Conservation (phyloP, 78 protist species). For the Dictyostelium brefeldianum region DNA sequence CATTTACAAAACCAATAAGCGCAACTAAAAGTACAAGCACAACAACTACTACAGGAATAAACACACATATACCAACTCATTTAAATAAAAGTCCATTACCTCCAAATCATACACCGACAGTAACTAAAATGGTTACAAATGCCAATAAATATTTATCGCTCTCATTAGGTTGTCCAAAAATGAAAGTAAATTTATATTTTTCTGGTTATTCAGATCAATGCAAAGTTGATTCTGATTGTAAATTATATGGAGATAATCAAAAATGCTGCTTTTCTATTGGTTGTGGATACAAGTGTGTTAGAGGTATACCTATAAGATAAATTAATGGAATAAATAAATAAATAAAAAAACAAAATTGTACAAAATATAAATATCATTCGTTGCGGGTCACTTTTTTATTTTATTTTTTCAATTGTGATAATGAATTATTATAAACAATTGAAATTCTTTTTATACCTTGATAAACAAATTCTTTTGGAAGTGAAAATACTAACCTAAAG, state of each 20-base stretch:
- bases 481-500: conserved; percentile 16
- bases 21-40: neutral
- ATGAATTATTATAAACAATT: neutral
- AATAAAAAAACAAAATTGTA: no score
- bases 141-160: neutral
- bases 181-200: neutral
- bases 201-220: neutral
- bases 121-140: neutral
- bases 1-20: neutral
- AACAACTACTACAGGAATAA: neutral
- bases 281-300: neutral
- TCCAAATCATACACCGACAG: neutral
- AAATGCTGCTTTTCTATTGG: neutral
- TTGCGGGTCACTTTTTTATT: no score
- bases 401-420: neutral
- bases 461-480: neutral
- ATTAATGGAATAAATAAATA: no score
- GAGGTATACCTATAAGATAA: neutral
- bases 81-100: neutral
- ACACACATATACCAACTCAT: neutral
- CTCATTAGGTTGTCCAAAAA: neutral
- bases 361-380: no score
- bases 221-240: neutral
- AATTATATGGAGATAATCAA: conserved; percentile 1
- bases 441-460: conserved; percentile 35